Percentiles rank a stretch among this genome's conserved stretches.
Evolutionary conservation across 2,329 filamentous ascomycete species (phyloP).

Genomic region (Ophiobolus disseminans): DNA sequence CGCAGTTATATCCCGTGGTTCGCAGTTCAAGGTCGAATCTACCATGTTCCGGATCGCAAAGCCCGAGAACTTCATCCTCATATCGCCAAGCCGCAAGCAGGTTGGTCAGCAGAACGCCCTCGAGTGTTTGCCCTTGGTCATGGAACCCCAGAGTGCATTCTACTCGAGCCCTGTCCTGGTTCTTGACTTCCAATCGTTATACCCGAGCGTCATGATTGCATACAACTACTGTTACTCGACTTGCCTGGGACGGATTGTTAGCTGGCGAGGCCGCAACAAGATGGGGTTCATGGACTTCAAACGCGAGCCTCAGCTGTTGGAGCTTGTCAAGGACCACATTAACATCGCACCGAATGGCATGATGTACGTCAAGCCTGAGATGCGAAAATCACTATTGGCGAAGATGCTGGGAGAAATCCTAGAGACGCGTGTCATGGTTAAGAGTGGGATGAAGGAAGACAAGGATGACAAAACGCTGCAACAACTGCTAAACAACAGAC

Average conservation of each 20-base stretch:
- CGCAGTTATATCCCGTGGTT: conserved; percentile 91
- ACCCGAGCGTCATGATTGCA: conserved; percentile 97
- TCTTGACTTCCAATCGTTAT: conserved; percentile 93
- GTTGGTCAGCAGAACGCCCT: conserved; percentile 93
- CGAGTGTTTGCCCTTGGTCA: conserved; percentile 92
- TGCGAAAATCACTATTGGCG: conserved; percentile 88
- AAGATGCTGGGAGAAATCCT: conserved; percentile 97
- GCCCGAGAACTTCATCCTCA: conserved; percentile 88
- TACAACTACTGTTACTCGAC: conserved; percentile 99
- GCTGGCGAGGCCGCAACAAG: conserved; percentile 91
- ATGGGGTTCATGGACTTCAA: conserved; percentile 93
- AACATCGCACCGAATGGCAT: conserved; percentile 96
- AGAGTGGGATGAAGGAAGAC: conserved; percentile 93
- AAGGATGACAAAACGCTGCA: conserved; percentile 87
- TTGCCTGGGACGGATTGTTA: conserved; percentile 82
- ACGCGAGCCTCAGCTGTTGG: conserved; percentile 75
- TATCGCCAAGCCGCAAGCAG: conserved; percentile 89
- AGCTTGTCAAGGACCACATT: conserved; percentile 81
- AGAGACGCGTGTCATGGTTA: conserved; percentile 97
- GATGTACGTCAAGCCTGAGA: conserved; percentile 86
- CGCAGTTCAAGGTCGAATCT: conserved; percentile 98
- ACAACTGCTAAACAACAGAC: conserved; percentile 87
- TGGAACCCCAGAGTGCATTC: conserved; percentile 96
- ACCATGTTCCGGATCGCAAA: conserved; percentile 99
- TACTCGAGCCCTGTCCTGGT: conserved; percentile 90